A percentile compares a stretch with the other conserved stretches of the same genome.
These are phyloP conservation scores for Erysiphe neolycopersici DNA, from an alignment of 2,329 filamentous ascomycete species.

Conservation along the genomic window DNA sequence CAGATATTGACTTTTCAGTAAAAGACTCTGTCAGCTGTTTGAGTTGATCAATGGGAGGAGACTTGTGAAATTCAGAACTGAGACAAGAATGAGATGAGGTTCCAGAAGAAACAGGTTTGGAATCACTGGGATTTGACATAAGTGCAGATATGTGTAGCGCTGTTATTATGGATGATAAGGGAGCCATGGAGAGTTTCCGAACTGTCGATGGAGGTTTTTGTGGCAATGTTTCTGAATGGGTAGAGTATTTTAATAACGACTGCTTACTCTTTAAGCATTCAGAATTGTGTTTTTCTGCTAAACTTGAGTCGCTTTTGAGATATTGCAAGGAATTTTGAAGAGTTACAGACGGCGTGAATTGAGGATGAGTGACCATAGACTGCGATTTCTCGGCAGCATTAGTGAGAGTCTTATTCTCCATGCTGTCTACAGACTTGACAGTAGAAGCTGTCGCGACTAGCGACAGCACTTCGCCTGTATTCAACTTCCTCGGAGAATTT, in stretches of 20 bases:
- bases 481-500: constrained; percentile 5
- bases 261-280: constrained; percentile 3
- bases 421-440: constrained; percentile 7
- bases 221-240: constrained; percentile 19
- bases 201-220: constrained; percentile 18
- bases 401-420: constrained; percentile 7
- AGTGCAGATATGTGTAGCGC: constrained; percentile 30
- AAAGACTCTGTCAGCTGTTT: constrained; percentile 67
- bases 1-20: constrained; percentile 64
- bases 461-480: constrained; percentile 6
- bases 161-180: constrained; percentile 38
- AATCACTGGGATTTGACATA: constrained; percentile 32
- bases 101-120: constrained; percentile 22
- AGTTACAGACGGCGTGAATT: constrained; percentile 32
- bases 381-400: constrained; percentile 7
- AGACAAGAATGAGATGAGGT: constrained; percentile 23
- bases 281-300: constrained; percentile 14
- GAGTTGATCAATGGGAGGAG: constrained; percentile 39
- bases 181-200: constrained; percentile 23
- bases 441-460: constrained; percentile 9
- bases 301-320: constrained; percentile 17
- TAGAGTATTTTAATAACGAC: constrained; percentile 3
- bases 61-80: constrained; percentile 22
- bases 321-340: constrained; percentile 20
- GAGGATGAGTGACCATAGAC: constrained; percentile 15